Percentiles rank a stretch among this genome's conserved stretches.
These are phyloP conservation scores for Fomitopsis serialis DNA, from an alignment of 768 basidiomycete species.

Conservation along the genomic window DNA sequence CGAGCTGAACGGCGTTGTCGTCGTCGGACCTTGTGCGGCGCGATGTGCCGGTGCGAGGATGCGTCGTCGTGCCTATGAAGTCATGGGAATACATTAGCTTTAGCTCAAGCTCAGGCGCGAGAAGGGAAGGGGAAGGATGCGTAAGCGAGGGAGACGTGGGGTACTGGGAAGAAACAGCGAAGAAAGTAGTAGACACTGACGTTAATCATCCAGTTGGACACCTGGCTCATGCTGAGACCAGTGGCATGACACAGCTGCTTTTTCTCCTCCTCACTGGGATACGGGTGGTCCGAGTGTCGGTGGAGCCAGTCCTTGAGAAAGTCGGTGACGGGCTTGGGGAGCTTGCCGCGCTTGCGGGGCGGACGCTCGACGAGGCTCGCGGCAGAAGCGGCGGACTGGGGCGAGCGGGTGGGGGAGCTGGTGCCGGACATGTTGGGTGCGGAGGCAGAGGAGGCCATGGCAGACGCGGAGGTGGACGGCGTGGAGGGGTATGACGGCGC, in stretches of 20 bases:
- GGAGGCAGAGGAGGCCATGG: slow-evolving; percentile 19
- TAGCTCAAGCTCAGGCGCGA: slow-evolving; percentile 9
- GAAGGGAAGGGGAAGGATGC: neutral
- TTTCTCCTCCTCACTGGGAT: slow-evolving; percentile 88
- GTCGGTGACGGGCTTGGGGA: slow-evolving; percentile 88
- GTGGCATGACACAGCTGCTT: slow-evolving; percentile 84
- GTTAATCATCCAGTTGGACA: slow-evolving; percentile 94
- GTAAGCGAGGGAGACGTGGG: slow-evolving; percentile 7
- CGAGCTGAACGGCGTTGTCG: slow-evolving; percentile 64
- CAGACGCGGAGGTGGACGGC: slow-evolving; percentile 34
- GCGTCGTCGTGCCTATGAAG: slow-evolving; percentile 64
- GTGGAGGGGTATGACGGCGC: slow-evolving; percentile 20
- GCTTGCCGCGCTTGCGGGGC: slow-evolving; percentile 78
- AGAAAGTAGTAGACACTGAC: slow-evolving; percentile 31
- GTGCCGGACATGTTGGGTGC: slow-evolving; percentile 32
- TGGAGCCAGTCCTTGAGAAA: slow-evolving; percentile 87
- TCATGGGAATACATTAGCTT: slow-evolving; percentile 4
- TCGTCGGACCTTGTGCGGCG: slow-evolving; percentile 70
- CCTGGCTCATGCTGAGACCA: slow-evolving; percentile 83
- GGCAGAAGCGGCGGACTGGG: slow-evolving; percentile 37
- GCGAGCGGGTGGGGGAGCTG: slow-evolving; percentile 47
- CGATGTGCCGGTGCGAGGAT: slow-evolving; percentile 81
- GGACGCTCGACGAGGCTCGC: slow-evolving; percentile 71
- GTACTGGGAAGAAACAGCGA: slow-evolving; percentile 21
- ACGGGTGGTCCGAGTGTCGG: slow-evolving; percentile 84